A percentile compares a stretch with the other conserved stretches of the same genome.
Conservation (phyloP, 805 yeast species). For the Saturnispora sekii region DNA sequence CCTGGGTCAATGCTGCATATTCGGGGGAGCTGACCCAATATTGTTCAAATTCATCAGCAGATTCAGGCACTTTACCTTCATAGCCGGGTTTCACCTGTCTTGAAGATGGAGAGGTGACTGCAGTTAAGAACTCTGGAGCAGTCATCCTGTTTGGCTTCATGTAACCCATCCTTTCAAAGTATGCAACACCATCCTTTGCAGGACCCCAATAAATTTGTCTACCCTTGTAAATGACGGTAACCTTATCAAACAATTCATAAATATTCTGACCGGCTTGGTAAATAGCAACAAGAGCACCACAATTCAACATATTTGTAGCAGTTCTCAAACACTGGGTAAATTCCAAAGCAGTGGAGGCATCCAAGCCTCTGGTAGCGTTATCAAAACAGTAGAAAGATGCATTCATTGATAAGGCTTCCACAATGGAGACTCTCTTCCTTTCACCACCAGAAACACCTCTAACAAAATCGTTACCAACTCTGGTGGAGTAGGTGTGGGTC, state of each 20-base stretch:
- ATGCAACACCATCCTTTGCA: constrained; percentile 41
- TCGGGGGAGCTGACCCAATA: constrained; percentile 52
- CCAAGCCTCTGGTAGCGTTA: constrained; percentile 63
- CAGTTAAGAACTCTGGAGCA: constrained; percentile 57
- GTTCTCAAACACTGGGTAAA: constrained; percentile 51
- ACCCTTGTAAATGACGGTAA: constrained; percentile 51
- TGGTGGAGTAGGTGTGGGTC: constrained; percentile 49
- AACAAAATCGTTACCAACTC: constrained; percentile 56
- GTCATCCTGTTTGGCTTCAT: constrained; percentile 55
- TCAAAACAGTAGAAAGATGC: constrained; percentile 55
- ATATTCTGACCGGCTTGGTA: constrained; percentile 63
- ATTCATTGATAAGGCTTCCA: constrained; percentile 48
- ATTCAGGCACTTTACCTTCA: constrained; percentile 43
- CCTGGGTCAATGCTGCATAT: constrained; percentile 29
- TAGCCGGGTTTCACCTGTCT: constrained; percentile 39
- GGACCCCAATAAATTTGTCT: constrained; percentile 54
- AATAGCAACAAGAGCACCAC: constrained; percentile 54
- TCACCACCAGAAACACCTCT: constrained; percentile 69
- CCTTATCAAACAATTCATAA: constrained; percentile 51
- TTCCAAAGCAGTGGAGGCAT: constrained; percentile 62
- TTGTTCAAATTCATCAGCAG: constrained; percentile 49
- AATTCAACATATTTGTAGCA: constrained; percentile 44
- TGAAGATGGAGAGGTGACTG: constrained; percentile 58
- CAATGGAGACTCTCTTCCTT: constrained; percentile 61
- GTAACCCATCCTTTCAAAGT: constrained; percentile 52